A percentile compares a stretch with the other conserved stretches of the same genome.
These are phyloP conservation scores for Lupinus albus DNA, from an alignment of 306 rosid species.

Conservation along the genomic window DNA sequence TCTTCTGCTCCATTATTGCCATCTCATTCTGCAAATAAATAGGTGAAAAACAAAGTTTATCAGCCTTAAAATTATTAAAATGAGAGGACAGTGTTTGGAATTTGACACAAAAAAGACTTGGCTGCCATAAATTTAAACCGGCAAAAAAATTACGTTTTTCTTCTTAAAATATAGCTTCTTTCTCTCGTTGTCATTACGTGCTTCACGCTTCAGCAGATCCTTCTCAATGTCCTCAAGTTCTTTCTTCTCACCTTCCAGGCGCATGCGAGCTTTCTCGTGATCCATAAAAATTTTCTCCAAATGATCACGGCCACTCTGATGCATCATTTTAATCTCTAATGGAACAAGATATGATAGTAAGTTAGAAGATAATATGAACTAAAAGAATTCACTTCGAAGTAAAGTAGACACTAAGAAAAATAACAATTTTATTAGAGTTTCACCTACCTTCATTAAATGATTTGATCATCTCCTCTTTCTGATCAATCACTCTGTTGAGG, in stretches of 20 bases:
- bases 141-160: conserved; percentile 55
- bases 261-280: conserved; percentile 49
- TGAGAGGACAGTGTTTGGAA: not conserved
- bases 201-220: conserved; percentile 51
- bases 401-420: not conserved
- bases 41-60: conserved; percentile 2
- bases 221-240: conserved; percentile 56
- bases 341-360: conserved; percentile 18
- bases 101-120: conserved; percentile 22
- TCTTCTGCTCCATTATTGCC: conserved; percentile 69
- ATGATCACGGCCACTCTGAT: conserved; percentile 39
- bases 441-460: conserved; percentile 55
- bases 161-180: conserved; percentile 50
- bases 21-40: conserved; percentile 57
- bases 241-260: conserved; percentile 53
- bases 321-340: conserved; percentile 56
- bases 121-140: conserved; percentile 10
- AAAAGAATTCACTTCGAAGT: conserved; percentile 13
- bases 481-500: conserved; percentile 45
- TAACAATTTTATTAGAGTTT: conserved; percentile 14
- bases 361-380: conserved; percentile 22
- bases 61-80: conserved; percentile 13
- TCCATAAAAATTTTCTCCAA: conserved; percentile 45
- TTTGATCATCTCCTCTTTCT: conserved; percentile 53
- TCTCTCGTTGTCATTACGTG: conserved; percentile 56